Conservation (phyloP, 1,284 basidiomycete species). For the Ganoderma boninense region DNA sequence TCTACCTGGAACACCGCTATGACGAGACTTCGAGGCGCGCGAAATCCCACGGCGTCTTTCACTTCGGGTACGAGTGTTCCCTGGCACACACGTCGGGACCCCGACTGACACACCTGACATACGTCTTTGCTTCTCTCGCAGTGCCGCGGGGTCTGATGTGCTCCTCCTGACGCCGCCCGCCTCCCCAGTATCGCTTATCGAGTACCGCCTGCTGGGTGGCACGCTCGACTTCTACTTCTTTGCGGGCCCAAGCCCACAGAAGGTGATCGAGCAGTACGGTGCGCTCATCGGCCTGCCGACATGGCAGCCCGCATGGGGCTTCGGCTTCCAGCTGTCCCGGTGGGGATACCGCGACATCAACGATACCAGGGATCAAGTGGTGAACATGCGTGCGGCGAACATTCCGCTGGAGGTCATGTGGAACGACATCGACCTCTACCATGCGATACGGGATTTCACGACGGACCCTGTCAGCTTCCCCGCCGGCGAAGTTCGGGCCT, state of each 20-base stretch:
- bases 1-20: conserved; percentile 73
- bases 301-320: conserved; percentile 75
- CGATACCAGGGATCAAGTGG: conserved; percentile 72
- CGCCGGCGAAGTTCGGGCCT: conserved; percentile 62
- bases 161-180: conserved; percentile 58
- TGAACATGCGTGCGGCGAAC: conserved; percentile 65
- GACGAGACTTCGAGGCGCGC: conserved; percentile 56
- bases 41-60: conserved; percentile 74
- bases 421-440: conserved; percentile 82
- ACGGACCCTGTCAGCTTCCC: conserved; percentile 73
- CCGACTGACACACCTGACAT: conserved; percentile 77
- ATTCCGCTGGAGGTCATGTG: conserved; percentile 80
- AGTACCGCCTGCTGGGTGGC: conserved; percentile 75
- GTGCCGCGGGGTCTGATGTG: conserved; percentile 71
- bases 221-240: conserved; percentile 72
- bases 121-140: conserved; percentile 67
- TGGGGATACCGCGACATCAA: conserved; percentile 47
- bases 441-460: conserved; percentile 74
- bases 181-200: conserved; percentile 61
- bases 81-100: conserved; percentile 66
- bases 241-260: conserved; percentile 66
- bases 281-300: conserved; percentile 66
- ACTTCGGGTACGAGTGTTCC: conserved; percentile 74
- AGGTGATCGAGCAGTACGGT: conserved; percentile 76
- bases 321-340: conserved; percentile 78